Evolutionary conservation across 2,329 filamentous ascomycete species (phyloP), one percentile per base, ranked within the genome.

Genomic region (Clonostachys byssicola): DNA sequence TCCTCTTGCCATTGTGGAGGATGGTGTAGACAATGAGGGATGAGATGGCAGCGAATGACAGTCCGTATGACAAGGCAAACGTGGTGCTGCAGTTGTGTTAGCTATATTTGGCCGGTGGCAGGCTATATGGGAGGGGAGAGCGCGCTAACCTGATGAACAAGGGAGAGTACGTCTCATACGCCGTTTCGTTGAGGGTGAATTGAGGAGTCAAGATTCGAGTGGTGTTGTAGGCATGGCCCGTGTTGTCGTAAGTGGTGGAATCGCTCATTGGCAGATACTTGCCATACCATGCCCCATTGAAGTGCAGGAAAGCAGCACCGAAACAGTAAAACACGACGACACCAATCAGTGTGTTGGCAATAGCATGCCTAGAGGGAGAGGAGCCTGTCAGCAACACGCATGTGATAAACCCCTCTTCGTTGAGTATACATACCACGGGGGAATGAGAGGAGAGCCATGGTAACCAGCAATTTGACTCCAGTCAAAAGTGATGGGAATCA

Each of bases 401-500:
- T 14, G 12, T 13, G n/a, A 16, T 14, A 14, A 4, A 18, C 20
- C 23, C n/a, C 16, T 14, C 9, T 42, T 16, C 17, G 14, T 23
- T 20, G 8, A 13, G 9, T 30, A 12, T 13, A 59, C 73, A 49
- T 60, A 80, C 78, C 84, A 89, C 6, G 86, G 86, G 4, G 84
- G 79, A 44, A 88, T 84, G 36, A 89, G 65, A 17, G 85, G 86
- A 10, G 82, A 86, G 33, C 80, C 79, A 45, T 86, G 72, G 51
- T 80, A 89, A 42, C 84, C 86, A 4, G 83, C 75, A 45, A 89
- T 76, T 55, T 88, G 83, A 6, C 83, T 85, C 85, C 86, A 89
- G 68, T 90, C 86, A 57, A 90, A 88, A 0, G 85, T 89, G 34
- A 90, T 80, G 2, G 86, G 86, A 7, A 89, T 66, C 30, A 90